These are phyloP conservation scores for Periconia macrospinosa DNA, from an alignment of 2,329 filamentous ascomycete species.

Conservation along the genomic window DNA sequence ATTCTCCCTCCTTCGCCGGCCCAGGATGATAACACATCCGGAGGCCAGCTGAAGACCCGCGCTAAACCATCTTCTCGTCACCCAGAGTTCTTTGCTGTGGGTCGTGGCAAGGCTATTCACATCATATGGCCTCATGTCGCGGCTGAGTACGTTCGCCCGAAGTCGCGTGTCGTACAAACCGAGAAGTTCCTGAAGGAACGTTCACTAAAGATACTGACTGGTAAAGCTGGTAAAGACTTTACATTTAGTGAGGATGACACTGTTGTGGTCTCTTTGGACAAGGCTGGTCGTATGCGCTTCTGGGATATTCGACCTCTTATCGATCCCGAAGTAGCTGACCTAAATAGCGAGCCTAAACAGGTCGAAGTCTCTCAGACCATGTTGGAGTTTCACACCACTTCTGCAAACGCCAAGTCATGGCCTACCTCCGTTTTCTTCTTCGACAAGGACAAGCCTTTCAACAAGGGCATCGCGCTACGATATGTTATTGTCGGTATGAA, in stretches of 20 bases:
- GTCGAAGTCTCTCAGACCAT: conserved; percentile 84
- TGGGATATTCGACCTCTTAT: conserved; percentile 91
- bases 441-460: conserved; percentile 92
- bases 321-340: conserved; percentile 49
- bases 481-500: conserved; percentile 99
- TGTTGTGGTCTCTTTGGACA: conserved; percentile 92
- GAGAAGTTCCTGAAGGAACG: conserved; percentile 86
- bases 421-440: conserved; percentile 94
- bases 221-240: conserved; percentile 98
- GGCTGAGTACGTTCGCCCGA: conserved; percentile 53
- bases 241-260: conserved; percentile 96
- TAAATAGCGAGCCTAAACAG: conserved; percentile 48
- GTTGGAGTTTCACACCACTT: conserved; percentile 82
- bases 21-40: conserved; percentile 87
- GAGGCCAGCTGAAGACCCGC: conserved; percentile 91
- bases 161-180: conserved; percentile 71
- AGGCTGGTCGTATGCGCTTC: conserved; percentile 94
- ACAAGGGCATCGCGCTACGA: conserved; percentile 83
- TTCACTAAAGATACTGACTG: conserved; percentile 90
- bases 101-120: conserved; percentile 93
- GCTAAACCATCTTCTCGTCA: conserved; percentile 87
- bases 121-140: conserved; percentile 70
- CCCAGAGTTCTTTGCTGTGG: conserved; percentile 92
- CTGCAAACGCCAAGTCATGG: conserved; percentile 90
- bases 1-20: conserved; percentile 83